Conservation (phyloP, 768 basidiomycete species). For the Phaeolepiota aurea region DNA sequence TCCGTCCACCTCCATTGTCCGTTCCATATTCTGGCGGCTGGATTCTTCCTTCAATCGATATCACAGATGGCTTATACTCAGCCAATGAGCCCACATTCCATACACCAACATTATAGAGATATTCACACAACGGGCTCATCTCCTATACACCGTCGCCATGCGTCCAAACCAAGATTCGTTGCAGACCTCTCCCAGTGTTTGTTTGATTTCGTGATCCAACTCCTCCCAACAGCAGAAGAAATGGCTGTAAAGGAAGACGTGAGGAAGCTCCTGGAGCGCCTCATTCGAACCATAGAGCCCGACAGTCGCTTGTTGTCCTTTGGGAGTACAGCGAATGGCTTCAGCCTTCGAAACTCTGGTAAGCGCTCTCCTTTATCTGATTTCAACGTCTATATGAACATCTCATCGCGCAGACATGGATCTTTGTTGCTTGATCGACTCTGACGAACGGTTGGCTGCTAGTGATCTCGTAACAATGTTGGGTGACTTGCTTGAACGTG, state of each 20-base stretch:
- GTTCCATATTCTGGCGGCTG: conserved; percentile 2
- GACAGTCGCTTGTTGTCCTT: conserved; percentile 87
- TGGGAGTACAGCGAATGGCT: conserved; percentile 95
- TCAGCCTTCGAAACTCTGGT: conserved; percentile 95
- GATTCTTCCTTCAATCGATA: background rate
- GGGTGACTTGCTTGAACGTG: conserved; percentile 87
- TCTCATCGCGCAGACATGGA: conserved; percentile 76
- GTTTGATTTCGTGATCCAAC: conserved; percentile 89
- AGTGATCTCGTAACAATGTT: conserved; percentile 91
- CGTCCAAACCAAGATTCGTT: conserved; percentile 57
- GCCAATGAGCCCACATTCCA: conserved; percentile 26
- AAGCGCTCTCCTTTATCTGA: conserved; percentile 8
- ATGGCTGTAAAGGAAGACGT: conserved; percentile 95
- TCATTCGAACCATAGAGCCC: conserved; percentile 93
- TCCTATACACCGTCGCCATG: conserved; percentile 30
- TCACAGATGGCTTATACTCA: conserved; percentile 31
- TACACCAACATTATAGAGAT: conserved; percentile 27
- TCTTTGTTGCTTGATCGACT: conserved; percentile 92
- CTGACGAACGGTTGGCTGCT: conserved; percentile 68
- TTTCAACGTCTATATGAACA: conserved; percentile 7
- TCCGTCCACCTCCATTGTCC: conserved; percentile 10
- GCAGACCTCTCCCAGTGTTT: conserved; percentile 83
- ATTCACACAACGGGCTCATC: conserved; percentile 18
- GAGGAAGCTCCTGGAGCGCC: conserved; percentile 85
- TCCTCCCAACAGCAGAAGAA: conserved; percentile 85